Evolutionary conservation across 2,329 filamentous ascomycete species (phyloP).

Genomic region (Trichoderma sp.): DNA sequence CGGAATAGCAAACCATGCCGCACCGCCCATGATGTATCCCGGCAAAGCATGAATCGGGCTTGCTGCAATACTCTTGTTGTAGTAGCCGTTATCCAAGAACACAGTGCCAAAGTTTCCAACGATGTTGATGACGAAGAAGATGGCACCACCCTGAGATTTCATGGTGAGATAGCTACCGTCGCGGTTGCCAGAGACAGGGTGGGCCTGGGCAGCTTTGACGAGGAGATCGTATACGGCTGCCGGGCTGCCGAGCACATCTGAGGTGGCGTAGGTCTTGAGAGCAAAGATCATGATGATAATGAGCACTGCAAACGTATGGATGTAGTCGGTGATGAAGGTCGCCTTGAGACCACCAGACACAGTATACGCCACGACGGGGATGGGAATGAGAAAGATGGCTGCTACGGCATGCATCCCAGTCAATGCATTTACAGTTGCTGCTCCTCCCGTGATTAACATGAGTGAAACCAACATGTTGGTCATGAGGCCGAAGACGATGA

Average conservation of each 20-base stretch:
- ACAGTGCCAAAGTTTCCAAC: slow-evolving; percentile 83
- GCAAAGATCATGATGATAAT: slow-evolving; percentile 85
- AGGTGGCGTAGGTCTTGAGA: slow-evolving; percentile 76
- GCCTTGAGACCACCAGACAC: slow-evolving; percentile 78
- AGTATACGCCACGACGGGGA: slow-evolving; percentile 65
- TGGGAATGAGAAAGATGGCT: slow-evolving; percentile 49
- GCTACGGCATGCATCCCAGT: slow-evolving; percentile 61
- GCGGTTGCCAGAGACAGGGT: slow-evolving; percentile 78
- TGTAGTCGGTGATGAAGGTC: slow-evolving; percentile 81
- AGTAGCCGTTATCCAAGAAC: slow-evolving; percentile 85
- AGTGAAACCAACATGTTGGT: slow-evolving; percentile 86
- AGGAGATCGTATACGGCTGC: slow-evolving; percentile 75
- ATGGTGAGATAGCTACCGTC: slow-evolving; percentile 85
- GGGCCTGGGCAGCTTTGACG: slow-evolving; percentile 61
- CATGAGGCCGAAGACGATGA: slow-evolving; percentile 76
- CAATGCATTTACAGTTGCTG: slow-evolving; percentile 52
- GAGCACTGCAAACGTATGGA: slow-evolving; percentile 81
- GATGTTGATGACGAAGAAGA: slow-evolving; percentile 88
- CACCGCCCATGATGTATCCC: slow-evolving; percentile 81
- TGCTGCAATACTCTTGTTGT: slow-evolving; percentile 90
- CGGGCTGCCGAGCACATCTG: slow-evolving; percentile 70
- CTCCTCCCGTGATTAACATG: slow-evolving; percentile 82
- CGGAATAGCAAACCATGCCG: slow-evolving; percentile 90
- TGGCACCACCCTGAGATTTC: slow-evolving; percentile 66
- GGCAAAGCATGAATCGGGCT: slow-evolving; percentile 82